Evolutionary conservation across 257 asterid species (phyloP).

Genomic region (Thymus mandschuricus): DNA sequence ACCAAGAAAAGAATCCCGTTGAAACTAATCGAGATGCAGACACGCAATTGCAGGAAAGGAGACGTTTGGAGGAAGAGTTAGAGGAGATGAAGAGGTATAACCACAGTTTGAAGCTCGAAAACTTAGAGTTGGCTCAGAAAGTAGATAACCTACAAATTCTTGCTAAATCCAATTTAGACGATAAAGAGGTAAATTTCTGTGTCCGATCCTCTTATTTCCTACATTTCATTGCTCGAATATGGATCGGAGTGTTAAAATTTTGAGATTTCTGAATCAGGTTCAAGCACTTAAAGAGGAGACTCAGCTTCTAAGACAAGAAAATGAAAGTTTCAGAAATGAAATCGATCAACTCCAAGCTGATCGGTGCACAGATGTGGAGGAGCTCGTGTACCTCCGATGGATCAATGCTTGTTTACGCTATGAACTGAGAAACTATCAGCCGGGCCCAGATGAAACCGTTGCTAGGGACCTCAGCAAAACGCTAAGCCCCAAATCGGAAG

Average conservation of each 20-base stretch:
- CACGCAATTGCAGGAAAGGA: conserved; percentile 37
- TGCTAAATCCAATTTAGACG: conserved; percentile 56
- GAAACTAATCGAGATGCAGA: conserved; percentile 40
- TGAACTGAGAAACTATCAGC: conserved; percentile 67
- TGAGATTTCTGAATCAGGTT: conserved; percentile 40
- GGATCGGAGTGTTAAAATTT: not conserved
- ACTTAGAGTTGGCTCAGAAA: conserved; percentile 59
- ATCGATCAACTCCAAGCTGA: conserved; percentile 72
- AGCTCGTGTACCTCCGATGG: conserved; percentile 93
- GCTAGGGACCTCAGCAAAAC: conserved; percentile 84
- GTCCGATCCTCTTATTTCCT: not conserved
- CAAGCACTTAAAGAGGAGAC: conserved; percentile 60
- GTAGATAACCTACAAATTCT: conserved; percentile 55
- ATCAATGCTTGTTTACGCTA: conserved; percentile 88
- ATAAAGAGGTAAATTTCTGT: conserved; percentile 54
- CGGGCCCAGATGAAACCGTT: conserved; percentile 57
- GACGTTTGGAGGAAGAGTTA: conserved; percentile 57
- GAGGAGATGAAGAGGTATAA: conserved; percentile 60
- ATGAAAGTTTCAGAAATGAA: conserved; percentile 62
- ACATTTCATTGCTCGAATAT: not conserved
- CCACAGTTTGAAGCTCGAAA: conserved; percentile 54
- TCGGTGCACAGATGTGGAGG: conserved; percentile 74
- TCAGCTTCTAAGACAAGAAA: conserved; percentile 49
- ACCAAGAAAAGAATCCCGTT: conserved; percentile 45
- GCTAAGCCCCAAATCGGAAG: conserved; percentile 77